These are phyloP conservation scores for Chenopodium album DNA, from an alignment of 148 eudicot genomes.

Conservation along the genomic window DNA sequence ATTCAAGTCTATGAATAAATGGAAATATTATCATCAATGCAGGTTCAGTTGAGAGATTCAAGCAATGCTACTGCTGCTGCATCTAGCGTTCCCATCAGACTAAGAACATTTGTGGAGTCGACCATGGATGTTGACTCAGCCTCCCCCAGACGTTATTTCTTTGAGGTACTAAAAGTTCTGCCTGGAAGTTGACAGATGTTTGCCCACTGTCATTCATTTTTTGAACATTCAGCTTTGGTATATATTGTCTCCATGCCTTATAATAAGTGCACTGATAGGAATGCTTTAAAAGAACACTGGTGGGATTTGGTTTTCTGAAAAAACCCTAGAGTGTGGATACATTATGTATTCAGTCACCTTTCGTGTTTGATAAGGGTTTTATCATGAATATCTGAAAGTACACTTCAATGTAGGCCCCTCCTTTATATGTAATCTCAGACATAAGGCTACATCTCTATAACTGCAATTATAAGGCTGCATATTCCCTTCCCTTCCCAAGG, in stretches of 20 bases:
- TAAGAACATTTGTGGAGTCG: conserved; percentile 72
- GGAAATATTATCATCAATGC: conserved; percentile 21
- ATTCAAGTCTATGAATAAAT: not conserved
- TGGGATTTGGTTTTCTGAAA: not conserved
- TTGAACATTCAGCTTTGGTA: not conserved
- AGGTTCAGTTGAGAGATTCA: conserved; percentile 62
- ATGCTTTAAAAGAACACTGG: not conserved
- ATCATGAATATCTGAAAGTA: not conserved
- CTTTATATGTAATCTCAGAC: not conserved
- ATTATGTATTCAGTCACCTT: too few relatives aligned
- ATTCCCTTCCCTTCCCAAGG: not conserved
- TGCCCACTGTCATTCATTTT: not conserved
- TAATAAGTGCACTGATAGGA: not conserved
- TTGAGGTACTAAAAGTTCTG: conserved; percentile 53
- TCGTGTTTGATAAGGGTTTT: too few relatives aligned
- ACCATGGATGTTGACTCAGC: conserved; percentile 93
- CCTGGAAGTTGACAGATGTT: not conserved
- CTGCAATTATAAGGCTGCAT: not conserved
- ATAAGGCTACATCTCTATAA: not conserved
- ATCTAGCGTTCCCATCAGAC: conserved; percentile 41
- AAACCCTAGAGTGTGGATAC: too few relatives aligned
- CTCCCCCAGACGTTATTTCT: conserved; percentile 89
- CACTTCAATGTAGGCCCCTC: not conserved
- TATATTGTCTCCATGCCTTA: not conserved
- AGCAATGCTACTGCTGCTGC: conserved; percentile 22